phyloP scores from a whole-genome alignment of 306 rosid species.

The Sechiopsis laciniata region DNA sequence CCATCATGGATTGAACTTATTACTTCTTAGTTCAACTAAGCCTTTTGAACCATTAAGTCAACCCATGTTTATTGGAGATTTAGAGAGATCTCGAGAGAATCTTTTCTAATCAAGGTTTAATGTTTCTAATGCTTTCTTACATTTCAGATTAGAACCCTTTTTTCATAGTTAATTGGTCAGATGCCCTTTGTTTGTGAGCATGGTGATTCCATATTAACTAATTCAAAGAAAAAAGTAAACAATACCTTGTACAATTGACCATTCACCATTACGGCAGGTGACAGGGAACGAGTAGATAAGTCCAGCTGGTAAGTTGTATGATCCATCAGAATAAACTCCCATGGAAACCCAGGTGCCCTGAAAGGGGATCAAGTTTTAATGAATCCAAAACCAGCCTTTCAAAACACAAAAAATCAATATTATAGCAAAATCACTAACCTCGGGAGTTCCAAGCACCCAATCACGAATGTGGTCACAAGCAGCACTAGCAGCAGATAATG shows the following conservation, averaged over 20 bases:
- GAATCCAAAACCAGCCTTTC: not conserved
- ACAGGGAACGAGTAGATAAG: conserved; percentile 91
- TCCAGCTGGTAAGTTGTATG: conserved; percentile 93
- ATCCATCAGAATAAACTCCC: conserved; percentile 98
- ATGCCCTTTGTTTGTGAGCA: not conserved
- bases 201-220: not conserved
- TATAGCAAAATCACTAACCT: conserved; percentile 41
- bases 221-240: not conserved
- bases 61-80: too few species aligned
- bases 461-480: conserved; percentile 98
- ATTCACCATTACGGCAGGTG: conserved; percentile 70
- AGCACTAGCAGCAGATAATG: conserved; percentile 92
- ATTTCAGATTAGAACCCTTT: not conserved
- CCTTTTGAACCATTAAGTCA: too few species aligned
- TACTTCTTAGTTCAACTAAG: too few species aligned
- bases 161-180: not conserved
- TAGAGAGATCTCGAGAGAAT: not conserved
- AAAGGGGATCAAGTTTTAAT: conserved; percentile 16
- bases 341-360: conserved; percentile 96
- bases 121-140: not conserved
- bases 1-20: too few species aligned
- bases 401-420: not conserved
- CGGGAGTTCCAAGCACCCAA: conserved; percentile 97
- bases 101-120: too few species aligned
- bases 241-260: conserved; percentile 91